A percentile compares a stretch with the other conserved stretches of the same genome.
Conservation (phyloP, 2,329 filamentous ascomycete species). For the Scytalidium sp. region DNA sequence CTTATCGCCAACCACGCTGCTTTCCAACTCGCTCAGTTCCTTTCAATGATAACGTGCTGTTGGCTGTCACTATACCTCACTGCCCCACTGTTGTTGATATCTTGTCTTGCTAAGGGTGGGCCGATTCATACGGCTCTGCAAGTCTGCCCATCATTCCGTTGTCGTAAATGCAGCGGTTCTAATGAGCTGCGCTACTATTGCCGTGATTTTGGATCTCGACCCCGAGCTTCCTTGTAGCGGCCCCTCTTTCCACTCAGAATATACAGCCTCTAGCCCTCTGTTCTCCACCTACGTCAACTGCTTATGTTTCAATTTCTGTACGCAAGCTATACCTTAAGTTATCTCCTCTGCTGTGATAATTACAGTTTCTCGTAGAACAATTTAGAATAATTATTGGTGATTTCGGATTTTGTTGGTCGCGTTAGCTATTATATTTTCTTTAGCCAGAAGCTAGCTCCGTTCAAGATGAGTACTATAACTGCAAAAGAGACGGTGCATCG, state of each 20-base stretch:
- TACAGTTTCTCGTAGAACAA: neutral
- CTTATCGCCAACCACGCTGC: neutral
- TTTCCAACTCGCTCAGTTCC: too few species aligned
- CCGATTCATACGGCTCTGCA: too few species aligned
- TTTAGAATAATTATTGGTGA: neutral
- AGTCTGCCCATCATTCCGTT: too few species aligned
- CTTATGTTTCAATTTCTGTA: neutral
- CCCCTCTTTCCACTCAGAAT: neutral
- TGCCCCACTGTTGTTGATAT: too few species aligned
- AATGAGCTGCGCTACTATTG: neutral
- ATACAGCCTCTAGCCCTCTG: neutral
- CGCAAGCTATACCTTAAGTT: neutral
- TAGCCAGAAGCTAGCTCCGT: neutral
- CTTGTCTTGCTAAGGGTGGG: too few species aligned
- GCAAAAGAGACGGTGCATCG: constrained; percentile 14
- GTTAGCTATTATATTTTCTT: neutral
- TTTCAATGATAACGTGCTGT: too few species aligned
- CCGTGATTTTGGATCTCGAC: neutral
- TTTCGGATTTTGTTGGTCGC: neutral
- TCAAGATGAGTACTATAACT: constrained; percentile 6
- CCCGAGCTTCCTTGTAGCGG: neutral
- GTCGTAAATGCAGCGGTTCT: neutral
- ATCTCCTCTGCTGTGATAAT: neutral
- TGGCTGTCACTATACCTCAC: too few species aligned
- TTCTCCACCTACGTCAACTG: neutral